A percentile compares a stretch with the other conserved stretches of the same genome.
phyloP scores from a whole-genome alignment of 257 asterid genomes.

The Primulina tabacum region DNA sequence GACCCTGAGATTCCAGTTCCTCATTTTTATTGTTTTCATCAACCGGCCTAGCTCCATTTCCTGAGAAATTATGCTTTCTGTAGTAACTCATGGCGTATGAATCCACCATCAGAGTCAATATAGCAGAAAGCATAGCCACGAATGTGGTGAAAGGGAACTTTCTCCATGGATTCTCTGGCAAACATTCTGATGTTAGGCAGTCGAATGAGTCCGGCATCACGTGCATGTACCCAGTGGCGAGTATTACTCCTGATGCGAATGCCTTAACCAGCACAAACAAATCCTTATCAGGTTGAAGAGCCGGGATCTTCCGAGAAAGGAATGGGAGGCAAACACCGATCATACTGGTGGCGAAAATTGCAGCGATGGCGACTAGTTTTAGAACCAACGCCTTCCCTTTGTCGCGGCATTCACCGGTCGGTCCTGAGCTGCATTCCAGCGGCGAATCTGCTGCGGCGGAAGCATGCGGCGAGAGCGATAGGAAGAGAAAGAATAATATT shows the following conservation, averaged over 20 bases:
- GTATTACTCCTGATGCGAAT: slow-evolving; percentile 40
- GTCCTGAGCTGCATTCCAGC: slow-evolving; percentile 16
- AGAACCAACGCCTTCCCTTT: slow-evolving; percentile 25
- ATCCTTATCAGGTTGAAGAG: slow-evolving; percentile 25
- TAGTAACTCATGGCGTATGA: slow-evolving; percentile 39
- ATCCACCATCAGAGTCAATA: slow-evolving; percentile 36
- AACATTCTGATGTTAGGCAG: slow-evolving; percentile 29
- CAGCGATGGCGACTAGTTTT: slow-evolving; percentile 33
- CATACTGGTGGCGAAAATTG: slow-evolving; percentile 36
- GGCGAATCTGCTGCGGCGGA: neutral
- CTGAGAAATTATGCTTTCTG: slow-evolving; percentile 5
- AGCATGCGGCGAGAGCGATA: neutral
- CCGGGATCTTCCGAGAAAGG: slow-evolving; percentile 2
- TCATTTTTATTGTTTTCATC: neutral
- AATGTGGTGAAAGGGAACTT: slow-evolving; percentile 41
- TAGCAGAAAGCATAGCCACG: slow-evolving; percentile 42
- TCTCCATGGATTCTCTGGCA: slow-evolving; percentile 39
- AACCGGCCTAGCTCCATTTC: too few relatives aligned
- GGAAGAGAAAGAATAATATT: neutral
- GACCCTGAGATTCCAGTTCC: neutral
- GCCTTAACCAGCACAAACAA: slow-evolving; percentile 39
- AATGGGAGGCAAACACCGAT: slow-evolving; percentile 38
- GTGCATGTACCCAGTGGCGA: slow-evolving; percentile 49
- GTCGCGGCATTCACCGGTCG: slow-evolving; percentile 18
- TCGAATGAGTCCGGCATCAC: slow-evolving; percentile 43